Conservation (phyloP, 2,329 filamentous ascomycete genomes). For the Penicillium polonicum region DNA sequence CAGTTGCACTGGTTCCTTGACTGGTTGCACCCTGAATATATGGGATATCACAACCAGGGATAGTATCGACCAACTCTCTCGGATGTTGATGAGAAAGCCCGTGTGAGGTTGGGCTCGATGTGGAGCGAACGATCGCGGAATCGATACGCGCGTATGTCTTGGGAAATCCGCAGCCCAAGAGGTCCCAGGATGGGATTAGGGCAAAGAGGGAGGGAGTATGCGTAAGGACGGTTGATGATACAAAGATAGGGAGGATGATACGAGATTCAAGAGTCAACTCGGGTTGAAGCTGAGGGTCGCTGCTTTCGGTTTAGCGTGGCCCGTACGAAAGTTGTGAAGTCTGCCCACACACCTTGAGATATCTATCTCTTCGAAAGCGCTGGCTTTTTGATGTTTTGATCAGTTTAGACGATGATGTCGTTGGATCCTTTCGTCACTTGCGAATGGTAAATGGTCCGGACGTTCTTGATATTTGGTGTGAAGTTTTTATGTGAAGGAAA, state of each 20-base stretch:
- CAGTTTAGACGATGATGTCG: background rate
- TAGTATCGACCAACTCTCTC: constrained; percentile 26
- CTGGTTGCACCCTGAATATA: constrained; percentile 32
- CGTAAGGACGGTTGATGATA: constrained; percentile 32
- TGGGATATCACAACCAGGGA: constrained; percentile 35
- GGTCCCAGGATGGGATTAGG: constrained; percentile 28
- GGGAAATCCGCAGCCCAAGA: constrained; percentile 27
- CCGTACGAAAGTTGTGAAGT: constrained; percentile 25
- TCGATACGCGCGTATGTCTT: constrained; percentile 20
- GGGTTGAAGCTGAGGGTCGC: constrained; percentile 43
- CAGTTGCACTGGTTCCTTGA: constrained; percentile 39
- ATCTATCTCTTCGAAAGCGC: background rate
- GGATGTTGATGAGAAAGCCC: constrained; percentile 24
- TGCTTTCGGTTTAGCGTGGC: constrained; percentile 43
- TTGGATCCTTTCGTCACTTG: background rate
- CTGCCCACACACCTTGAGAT: constrained; percentile 24
- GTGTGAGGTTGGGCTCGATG: constrained; percentile 14
- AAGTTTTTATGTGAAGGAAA: background rate
- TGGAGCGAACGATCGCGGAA: constrained; percentile 22
- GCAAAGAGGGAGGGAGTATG: constrained; percentile 18
- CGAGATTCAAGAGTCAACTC: constrained; percentile 28
- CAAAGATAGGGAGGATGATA: constrained; percentile 34
- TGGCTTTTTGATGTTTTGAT: background rate
- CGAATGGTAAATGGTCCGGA: background rate
- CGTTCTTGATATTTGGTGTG: background rate